phyloP scores from a whole-genome alignment of 2,329 filamentous ascomycete genomes.

The Verticillium albo-atrum region DNA sequence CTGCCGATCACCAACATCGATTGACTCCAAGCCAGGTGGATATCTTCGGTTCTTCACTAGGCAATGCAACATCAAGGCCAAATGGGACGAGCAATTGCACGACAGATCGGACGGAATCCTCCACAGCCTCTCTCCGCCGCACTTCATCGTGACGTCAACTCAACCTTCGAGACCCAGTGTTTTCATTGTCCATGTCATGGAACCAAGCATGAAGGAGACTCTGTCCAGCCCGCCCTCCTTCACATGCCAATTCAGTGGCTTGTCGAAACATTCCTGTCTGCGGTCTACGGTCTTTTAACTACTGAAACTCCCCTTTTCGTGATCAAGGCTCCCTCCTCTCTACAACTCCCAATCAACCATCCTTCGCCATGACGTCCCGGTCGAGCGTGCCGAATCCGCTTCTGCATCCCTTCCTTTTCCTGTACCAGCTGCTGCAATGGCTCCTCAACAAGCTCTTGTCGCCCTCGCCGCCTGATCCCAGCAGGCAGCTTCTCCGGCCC shows the following conservation, averaged over 20 bases:
- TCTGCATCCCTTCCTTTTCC: constrained; percentile 52
- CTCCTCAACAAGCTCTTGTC: constrained; percentile 61
- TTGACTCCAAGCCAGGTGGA: no score
- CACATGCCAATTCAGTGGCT: not conserved
- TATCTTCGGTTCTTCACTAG: no score
- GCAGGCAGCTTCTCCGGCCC: constrained; percentile 53
- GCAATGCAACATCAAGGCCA: not conserved
- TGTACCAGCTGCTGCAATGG: constrained; percentile 64
- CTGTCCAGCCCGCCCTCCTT: not conserved
- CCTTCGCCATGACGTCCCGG: constrained; percentile 24
- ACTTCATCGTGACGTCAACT: not conserved
- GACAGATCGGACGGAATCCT: not conserved
- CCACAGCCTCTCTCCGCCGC: not conserved
- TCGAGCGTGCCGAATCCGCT: constrained; percentile 32
- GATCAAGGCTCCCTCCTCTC: not conserved
- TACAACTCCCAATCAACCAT: not conserved
- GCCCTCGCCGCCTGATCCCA: constrained; percentile 61
- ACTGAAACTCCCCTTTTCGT: not conserved
- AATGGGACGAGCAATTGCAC: not conserved
- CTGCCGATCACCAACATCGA: no score
- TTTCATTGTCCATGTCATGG: not conserved
- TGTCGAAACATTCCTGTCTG: not conserved
- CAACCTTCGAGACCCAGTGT: not conserved
- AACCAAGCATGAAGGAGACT: not conserved
- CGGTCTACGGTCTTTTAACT: not conserved